Base-by-base conservation (phyloP, 2,329 filamentous ascomycete species). In the Neurospora sp. region DNA sequence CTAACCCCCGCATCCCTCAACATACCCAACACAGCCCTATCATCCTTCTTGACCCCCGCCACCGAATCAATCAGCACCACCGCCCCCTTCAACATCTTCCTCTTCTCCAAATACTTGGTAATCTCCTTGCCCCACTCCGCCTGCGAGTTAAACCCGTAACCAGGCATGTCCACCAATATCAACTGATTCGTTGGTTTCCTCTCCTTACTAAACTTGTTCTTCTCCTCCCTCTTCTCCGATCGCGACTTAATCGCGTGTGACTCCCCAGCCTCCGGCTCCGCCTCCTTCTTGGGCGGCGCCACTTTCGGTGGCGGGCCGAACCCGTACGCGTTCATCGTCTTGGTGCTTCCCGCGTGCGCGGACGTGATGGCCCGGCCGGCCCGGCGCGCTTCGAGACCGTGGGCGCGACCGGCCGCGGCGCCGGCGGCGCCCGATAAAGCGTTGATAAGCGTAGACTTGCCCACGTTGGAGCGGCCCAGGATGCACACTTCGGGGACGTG, bases 381-480 rank as follows among this genome's bases (percentile, higher is more conserved):
- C 38, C 87, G 85, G 33, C 77, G 76, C 33, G 75, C 72, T 3
- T 58, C 67, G 10, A 74, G 68, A 2, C 77, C 77, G 72, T 79
- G 77, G 36, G 70, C 72, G 33, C 66, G 67, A 38, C 78, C 76
- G n/a, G 78, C 78, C 17, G 66, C 67, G 70, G 72, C 70, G 70
- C 69, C 72, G 68, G 71, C 66, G 10, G 75, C 73, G 40, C 89
- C 89, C 2, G 90, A 87, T 40, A 97, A 85, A 19, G 91, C 91
- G 77, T 97, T 97, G 80, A 97, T 90, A 74, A 96, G 91, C 17
- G 92, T 93, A 1, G 92, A 96, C 79, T 97, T 97, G 77, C 93
- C 93, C 58, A 93, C 93, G 77, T 97, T 97, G 73, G 93, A 93
- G 76, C 94, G 93, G 62, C 93, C 93, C 43, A 96, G 88, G 66